These are phyloP conservation scores for Blastobotrys muscicola DNA, from an alignment of 805 yeast genomes.

Conservation along the genomic window DNA sequence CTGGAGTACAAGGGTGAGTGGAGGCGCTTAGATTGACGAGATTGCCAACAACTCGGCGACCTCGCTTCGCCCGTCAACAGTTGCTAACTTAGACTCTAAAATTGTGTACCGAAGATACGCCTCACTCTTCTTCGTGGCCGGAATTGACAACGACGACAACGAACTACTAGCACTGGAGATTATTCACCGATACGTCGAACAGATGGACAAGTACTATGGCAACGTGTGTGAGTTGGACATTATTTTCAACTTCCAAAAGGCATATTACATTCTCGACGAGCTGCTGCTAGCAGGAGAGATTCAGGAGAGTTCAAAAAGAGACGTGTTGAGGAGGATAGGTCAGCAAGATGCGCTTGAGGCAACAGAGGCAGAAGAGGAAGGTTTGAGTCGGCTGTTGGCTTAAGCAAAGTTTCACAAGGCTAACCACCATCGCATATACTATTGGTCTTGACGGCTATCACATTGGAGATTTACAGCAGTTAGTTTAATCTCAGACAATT, in stretches of 20 bases:
- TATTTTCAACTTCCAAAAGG: conserved; percentile 89
- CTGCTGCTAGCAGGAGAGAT: conserved; percentile 79
- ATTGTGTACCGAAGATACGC: conserved; percentile 90
- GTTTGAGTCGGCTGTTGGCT: conserved; percentile 16
- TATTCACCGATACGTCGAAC: conserved; percentile 89
- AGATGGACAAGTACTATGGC: conserved; percentile 92
- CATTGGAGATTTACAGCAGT: no score
- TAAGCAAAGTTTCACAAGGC: not conserved
- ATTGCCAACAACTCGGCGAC: no score
- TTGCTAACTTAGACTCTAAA: conserved; percentile 43
- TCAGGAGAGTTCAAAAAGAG: conserved; percentile 74
- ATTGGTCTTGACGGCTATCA: no score
- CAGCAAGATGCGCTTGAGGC: conserved; percentile 84
- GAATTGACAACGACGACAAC: conserved; percentile 74
- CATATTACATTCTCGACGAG: conserved; percentile 88
- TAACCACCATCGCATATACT: no score
- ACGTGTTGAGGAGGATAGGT: conserved; percentile 63
- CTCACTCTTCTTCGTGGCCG: conserved; percentile 80
- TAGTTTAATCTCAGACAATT: no score
- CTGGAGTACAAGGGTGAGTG: conserved; percentile 59
- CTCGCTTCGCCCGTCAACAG: not conserved
- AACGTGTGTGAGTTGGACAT: conserved; percentile 96
- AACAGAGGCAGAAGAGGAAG: conserved; percentile 51
- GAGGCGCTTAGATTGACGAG: not conserved
- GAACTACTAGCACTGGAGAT: conserved; percentile 79